These are phyloP conservation scores for Babesia ovis DNA, from an alignment of 169 alveolate genomes.

Conservation along the genomic window DNA sequence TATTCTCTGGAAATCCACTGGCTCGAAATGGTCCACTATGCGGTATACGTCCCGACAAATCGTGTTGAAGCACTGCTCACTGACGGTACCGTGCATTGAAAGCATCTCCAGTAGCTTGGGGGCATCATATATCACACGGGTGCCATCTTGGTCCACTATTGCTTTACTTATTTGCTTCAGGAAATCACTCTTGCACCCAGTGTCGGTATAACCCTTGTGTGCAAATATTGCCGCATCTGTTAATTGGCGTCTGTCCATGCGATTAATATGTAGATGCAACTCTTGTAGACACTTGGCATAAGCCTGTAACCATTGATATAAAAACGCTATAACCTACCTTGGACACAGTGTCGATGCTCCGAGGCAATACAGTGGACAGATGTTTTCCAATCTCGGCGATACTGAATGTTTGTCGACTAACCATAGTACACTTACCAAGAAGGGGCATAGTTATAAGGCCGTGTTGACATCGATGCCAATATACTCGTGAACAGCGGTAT, in stretches of 20 bases:
- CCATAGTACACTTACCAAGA: slow-evolving; percentile 12
- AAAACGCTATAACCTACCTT: background rate
- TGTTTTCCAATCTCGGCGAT: slow-evolving; percentile 33
- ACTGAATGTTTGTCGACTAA: background rate
- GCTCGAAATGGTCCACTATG: slow-evolving; percentile 75
- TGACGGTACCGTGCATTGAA: slow-evolving; percentile 50
- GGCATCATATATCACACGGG: slow-evolving; percentile 54
- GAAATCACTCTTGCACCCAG: slow-evolving; percentile 31
- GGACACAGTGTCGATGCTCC: background rate
- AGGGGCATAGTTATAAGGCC: slow-evolving; percentile 60
- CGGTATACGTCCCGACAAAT: slow-evolving; percentile 71
- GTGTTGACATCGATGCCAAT: slow-evolving; percentile 1
- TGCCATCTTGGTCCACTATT: slow-evolving; percentile 27
- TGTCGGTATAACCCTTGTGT: slow-evolving; percentile 34
- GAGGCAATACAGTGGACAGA: slow-evolving; percentile 37
- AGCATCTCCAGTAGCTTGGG: slow-evolving; percentile 69
- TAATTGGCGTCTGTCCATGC: slow-evolving; percentile 55
- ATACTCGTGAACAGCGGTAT: slow-evolving; percentile 57
- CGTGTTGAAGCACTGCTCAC: slow-evolving; percentile 61
- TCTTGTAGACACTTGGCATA: slow-evolving; percentile 23
- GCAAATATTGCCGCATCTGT: slow-evolving; percentile 61
- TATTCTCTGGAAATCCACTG: slow-evolving; percentile 73
- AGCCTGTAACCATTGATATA: background rate
- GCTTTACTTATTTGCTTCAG: slow-evolving; percentile 23
- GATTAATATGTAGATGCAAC: slow-evolving; percentile 41